Base-by-base conservation (phyloP, 345 rosid species). In the Microcos paniculata region DNA sequence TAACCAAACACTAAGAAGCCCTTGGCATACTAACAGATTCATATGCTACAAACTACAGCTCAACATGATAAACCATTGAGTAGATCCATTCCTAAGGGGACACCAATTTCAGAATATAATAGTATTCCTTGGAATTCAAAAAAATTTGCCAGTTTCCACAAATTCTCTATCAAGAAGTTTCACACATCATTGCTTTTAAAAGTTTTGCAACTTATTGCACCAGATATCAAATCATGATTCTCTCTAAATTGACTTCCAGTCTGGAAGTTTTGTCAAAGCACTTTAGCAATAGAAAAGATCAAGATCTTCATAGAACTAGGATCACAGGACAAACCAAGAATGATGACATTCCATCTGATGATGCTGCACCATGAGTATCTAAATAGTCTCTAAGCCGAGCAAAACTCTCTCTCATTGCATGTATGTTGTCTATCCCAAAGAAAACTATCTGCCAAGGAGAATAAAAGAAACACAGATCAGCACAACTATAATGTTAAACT, bases 341-440 rank as follows among this genome's bases (percentile, higher is more conserved):
- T 76, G 99, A 96, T 48, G 97, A 94, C 81, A 85, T 91, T 82
- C 99, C 98, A 85, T 96, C 99, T 52, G 99, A 96, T 71, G 98
- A 93, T 46, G 97, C 82, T 24, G 93, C 85, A 72, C 99, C 99
- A 74, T 96, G 87, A 81, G 95, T 91, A 92, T 96, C 99, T 82
- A 96, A 78, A 80, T 96, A 96, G 77, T 96, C 98, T 84, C 98
- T 84, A 83, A 96, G 92, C 84, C 99, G 92, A 79, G 91, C 86
- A 80, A 96, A 91, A 87, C 98, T 93, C 70, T 96, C 99, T 81
- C 99, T 85, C 98, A 96, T 96, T 66, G 98, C 94, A 85, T 96
- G 98, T 81, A 96, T 94, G 83, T 94, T 96, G 87, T 96, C 99
- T 80, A 96, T 96, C 77, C 99, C 99, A 87, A 96, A 88, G 82